Base-by-base conservation (phyloP, 208 protist species). In the Leishmania lainsoni region DNA sequence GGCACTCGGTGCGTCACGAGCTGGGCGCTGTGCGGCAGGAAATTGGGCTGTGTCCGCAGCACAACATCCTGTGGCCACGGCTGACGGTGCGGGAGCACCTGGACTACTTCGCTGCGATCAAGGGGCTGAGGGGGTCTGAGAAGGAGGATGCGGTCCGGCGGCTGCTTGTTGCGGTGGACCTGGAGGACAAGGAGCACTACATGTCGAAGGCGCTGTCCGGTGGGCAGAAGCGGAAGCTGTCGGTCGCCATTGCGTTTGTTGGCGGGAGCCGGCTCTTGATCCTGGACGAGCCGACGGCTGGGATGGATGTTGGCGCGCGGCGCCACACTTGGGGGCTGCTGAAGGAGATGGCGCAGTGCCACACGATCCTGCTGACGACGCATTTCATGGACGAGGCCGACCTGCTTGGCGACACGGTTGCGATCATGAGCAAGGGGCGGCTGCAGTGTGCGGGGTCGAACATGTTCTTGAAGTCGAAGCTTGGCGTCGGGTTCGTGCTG, bases 381-480 rank as follows among this genome's bases (percentile, higher is more conserved):
- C 98, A 99, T 81, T 98, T 94, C 83, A 99, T 99, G 98, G 98
- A 99, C 76, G 99, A 99, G 84, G 99, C 99, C 3, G 98, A 99
- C 83, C 75, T 97, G 5, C 90, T 99, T 16, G 91, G 93, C 49
- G 91, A 99, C 84, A 88, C 90, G 35, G 97, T 99, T 70, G 97
- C 93, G 3, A 99, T 99, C 75, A 96, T 99, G 90, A 90, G 87
- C 66, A 63, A 89, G 63, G 93, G 93, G 16, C 54, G 80, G 0
- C 76, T 96, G 54, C 85, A 92, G 83, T 95, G 92, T 58, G 59
- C 84, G 5, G 92, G 92, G 35, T 90, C 80, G 42, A 88, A 84
- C 69, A 81, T 91, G 48, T 92, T 93, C 84, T 86, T 96, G 66
- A 93, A 93, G 80, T 81, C 84, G 8, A 78, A 87, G 65, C 82